Percentiles rank a stretch among this genome's conserved stretches.
phyloP scores from a whole-genome alignment of 805 yeast species.

The Yamadazyma takamatsuzukensis region DNA sequence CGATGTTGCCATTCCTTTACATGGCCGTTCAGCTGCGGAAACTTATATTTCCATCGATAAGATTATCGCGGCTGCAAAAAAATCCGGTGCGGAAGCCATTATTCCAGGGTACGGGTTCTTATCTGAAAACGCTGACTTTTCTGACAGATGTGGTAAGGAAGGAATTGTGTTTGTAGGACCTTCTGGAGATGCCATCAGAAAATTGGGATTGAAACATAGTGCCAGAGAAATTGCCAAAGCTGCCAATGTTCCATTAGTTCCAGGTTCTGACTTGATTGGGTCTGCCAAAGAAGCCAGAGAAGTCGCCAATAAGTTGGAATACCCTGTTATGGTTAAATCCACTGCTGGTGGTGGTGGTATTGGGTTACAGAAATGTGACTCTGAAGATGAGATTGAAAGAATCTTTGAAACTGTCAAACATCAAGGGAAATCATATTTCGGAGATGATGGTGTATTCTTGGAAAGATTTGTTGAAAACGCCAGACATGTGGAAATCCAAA shows the following conservation, averaged over 20 bases:
- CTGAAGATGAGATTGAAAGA: conserved; percentile 71
- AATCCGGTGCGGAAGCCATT: conserved; percentile 86
- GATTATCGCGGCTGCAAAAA: conserved; percentile 80
- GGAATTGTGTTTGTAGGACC: conserved; percentile 97
- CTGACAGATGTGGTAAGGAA: conserved; percentile 79
- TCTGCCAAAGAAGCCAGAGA: conserved; percentile 69
- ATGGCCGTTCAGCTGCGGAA: conserved; percentile 84
- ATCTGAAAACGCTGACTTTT: conserved; percentile 94
- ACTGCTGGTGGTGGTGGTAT: conserved; percentile 99
- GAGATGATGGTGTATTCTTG: conserved; percentile 92
- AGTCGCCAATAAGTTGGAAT: conserved; percentile 71
- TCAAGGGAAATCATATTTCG: conserved; percentile 90
- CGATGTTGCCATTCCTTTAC: conserved; percentile 74
- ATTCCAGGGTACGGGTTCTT: conserved; percentile 97
- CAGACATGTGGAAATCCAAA: conserved; percentile 94
- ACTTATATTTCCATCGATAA: conserved; percentile 85
- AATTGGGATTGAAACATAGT: conserved; percentile 90
- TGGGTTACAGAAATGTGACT: conserved; percentile 91
- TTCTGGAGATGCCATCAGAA: conserved; percentile 85
- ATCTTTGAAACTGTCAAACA: conserved; percentile 90
- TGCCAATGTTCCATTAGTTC: conserved; percentile 95
- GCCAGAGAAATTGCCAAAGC: conserved; percentile 89
- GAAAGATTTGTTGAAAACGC: conserved; percentile 94
- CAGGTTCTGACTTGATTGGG: conserved; percentile 87
- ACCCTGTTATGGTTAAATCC: conserved; percentile 93